Conservation (phyloP, 352 stramenopile genomes). For the Phytophthora kernoviae region DNA sequence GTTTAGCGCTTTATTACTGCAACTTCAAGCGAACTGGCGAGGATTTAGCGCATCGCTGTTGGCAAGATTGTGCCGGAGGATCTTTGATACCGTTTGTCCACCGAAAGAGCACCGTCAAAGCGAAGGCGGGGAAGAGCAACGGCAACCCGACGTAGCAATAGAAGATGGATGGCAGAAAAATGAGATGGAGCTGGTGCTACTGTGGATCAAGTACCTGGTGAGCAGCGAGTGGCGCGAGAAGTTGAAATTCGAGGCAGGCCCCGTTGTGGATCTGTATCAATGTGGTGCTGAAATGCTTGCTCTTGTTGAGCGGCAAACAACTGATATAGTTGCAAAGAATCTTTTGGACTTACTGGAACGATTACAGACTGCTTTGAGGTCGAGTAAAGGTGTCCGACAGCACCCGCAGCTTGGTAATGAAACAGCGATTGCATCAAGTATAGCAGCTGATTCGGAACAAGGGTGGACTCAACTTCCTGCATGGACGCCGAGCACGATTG, state of each 20-base stretch:
- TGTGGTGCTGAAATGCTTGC: slow-evolving; percentile 63
- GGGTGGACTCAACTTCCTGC: slow-evolving; percentile 43
- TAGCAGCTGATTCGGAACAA: slow-evolving; percentile 4
- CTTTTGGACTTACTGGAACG: slow-evolving; percentile 33
- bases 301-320: slow-evolving; percentile 34
- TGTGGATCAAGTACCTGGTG: slow-evolving; percentile 69
- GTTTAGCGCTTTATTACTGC: slow-evolving; percentile 48
- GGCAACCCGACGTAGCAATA: slow-evolving; percentile 2
- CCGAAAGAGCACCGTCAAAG: slow-evolving; percentile 11
- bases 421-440: slow-evolving; percentile 23
- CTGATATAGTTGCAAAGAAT: slow-evolving; percentile 6
- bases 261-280: slow-evolving; percentile 66
- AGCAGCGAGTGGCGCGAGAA: slow-evolving; percentile 71
- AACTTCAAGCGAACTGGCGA: slow-evolving; percentile 57
- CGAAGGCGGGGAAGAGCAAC: slow-evolving; percentile 9
- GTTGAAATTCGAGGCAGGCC: slow-evolving; percentile 60
- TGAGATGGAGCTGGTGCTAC: slow-evolving; percentile 45
- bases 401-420: slow-evolving; percentile 40
- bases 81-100: slow-evolving; percentile 34
- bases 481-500: slow-evolving; percentile 55
- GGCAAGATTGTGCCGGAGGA: slow-evolving; percentile 49
- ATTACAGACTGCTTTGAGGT: slow-evolving; percentile 42
- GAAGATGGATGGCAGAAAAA: slow-evolving; percentile 2
- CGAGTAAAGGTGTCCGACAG: slow-evolving; percentile 57
- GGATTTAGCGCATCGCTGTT: slow-evolving; percentile 61